Conservation (phyloP, 495 filamentous ascomycete species). For the Penicillium bialowiezense region DNA sequence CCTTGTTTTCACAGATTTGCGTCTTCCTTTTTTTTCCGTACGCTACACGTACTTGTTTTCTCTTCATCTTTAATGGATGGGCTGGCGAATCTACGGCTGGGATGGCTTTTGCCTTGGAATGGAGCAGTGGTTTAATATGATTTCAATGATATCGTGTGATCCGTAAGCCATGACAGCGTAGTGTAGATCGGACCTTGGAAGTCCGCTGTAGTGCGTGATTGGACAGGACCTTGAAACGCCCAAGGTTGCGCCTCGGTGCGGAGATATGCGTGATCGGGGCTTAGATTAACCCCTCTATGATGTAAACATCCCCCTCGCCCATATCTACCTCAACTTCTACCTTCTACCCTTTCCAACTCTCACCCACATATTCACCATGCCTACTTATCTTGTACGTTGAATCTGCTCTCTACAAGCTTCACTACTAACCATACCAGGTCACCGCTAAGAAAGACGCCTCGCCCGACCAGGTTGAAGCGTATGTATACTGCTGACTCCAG, state of each 20-base stretch:
- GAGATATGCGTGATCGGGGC: constrained; percentile 3
- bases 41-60: constrained; percentile 1
- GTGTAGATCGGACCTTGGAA: neutral
- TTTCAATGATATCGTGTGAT: constrained; percentile 4
- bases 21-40: constrained; percentile 3
- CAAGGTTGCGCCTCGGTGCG: no score
- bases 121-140: constrained; percentile 30
- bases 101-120: constrained; percentile 25
- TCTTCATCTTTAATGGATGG: constrained; percentile 33
- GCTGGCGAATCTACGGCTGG: constrained; percentile 37
- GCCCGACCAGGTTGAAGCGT: neutral
- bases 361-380: neutral
- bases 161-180: neutral
- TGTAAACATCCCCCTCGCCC: neutral
- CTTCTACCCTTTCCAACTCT: neutral
- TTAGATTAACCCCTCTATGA: constrained; percentile 7
- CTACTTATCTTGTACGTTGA: neutral
- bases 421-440: neutral
- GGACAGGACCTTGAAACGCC: no score
- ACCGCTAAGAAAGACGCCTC: constrained; percentile 1
- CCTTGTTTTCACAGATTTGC: neutral
- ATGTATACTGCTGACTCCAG: neutral
- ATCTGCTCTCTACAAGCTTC: no score
- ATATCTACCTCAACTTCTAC: neutral
- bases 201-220: no score